Conservation (phyloP, 352 stramenopile genomes). For the Phytopythium vexans region DNA sequence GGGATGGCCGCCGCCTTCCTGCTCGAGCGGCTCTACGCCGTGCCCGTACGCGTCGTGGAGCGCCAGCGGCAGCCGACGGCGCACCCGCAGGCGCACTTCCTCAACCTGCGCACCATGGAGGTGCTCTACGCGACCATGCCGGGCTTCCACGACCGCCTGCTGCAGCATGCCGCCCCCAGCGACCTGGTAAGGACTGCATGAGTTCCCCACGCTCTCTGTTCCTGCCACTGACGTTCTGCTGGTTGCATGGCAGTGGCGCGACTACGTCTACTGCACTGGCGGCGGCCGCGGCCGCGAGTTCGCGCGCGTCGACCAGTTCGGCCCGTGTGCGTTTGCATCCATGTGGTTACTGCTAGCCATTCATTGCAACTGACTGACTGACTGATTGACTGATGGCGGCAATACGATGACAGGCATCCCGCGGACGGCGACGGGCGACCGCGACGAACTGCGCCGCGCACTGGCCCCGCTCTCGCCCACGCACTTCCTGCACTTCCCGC, state of each 20-base stretch:
- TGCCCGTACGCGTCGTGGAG: conserved; percentile 76
- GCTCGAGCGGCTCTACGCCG: conserved; percentile 66
- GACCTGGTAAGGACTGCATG: conserved; percentile 33
- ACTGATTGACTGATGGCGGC: conserved; percentile 8
- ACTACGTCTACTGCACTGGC: conserved; percentile 84
- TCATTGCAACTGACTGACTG: neutral
- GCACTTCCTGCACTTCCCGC: conserved; percentile 82
- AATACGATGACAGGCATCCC: conserved; percentile 34
- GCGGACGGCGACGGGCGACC: conserved; percentile 14
- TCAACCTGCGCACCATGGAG: conserved; percentile 94
- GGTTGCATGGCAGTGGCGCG: conserved; percentile 57
- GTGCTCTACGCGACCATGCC: conserved; percentile 82
- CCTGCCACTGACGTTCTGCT: neutral
- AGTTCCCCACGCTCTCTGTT: neutral
- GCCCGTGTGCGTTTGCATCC: conserved; percentile 34
- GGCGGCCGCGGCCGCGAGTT: conserved; percentile 64
- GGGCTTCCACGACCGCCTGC: conserved; percentile 65
- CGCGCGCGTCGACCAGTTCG: conserved; percentile 80
- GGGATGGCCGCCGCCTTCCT: conserved; percentile 63
- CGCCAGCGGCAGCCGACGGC: conserved; percentile 63
- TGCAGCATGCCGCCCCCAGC: conserved; percentile 57
- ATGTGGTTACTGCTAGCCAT: neutral
- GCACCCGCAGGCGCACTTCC: conserved; percentile 94
- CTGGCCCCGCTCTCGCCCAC: conserved; percentile 59
- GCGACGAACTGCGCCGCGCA: conserved; percentile 30